A percentile compares a stretch with the other conserved stretches of the same genome.
These are phyloP conservation scores for Phytophthora nicotianae DNA, from an alignment of 352 stramenopile genomes.

Conservation along the genomic window DNA sequence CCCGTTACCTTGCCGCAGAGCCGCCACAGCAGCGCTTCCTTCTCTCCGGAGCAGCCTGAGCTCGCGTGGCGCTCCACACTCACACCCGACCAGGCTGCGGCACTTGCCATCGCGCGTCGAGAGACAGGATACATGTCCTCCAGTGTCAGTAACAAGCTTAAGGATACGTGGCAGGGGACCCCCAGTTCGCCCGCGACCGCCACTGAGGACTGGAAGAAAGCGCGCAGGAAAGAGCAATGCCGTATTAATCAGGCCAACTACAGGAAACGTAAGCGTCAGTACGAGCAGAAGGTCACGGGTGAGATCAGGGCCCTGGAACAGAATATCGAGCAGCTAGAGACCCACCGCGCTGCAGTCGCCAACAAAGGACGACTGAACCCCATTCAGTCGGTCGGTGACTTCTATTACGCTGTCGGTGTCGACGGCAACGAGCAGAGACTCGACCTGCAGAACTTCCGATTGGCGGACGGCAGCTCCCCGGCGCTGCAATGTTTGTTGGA, in stretches of 20 bases:
- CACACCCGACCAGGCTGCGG: constrained; percentile 25
- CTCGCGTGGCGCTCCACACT: constrained; percentile 22
- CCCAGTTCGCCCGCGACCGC: background rate
- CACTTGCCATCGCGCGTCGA: constrained; percentile 24
- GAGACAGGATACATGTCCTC: constrained; percentile 19
- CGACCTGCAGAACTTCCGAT: constrained; percentile 1
- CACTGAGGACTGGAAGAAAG: constrained; percentile 46
- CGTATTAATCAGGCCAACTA: constrained; percentile 71
- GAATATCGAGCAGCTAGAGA: constrained; percentile 43
- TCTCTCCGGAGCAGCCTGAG: constrained; percentile 2
- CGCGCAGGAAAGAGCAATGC: constrained; percentile 58
- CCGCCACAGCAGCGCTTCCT: background rate
- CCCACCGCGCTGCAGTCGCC: background rate
- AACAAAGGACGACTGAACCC: constrained; percentile 8
- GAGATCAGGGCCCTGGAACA: constrained; percentile 43
- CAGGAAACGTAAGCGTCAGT: constrained; percentile 54
- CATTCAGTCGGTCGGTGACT: constrained; percentile 34
- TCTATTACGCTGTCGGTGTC: constrained; percentile 37
- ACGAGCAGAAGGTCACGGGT: constrained; percentile 38
- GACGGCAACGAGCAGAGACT: constrained; percentile 11
- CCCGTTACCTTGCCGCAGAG: background rate
- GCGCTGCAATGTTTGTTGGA: constrained; percentile 38
- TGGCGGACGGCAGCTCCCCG: constrained; percentile 27
- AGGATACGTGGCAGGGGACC: background rate
- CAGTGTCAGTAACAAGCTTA: background rate